Conservation (phyloP, 805 yeast species). For the Lipomyces starkeyi region DNA sequence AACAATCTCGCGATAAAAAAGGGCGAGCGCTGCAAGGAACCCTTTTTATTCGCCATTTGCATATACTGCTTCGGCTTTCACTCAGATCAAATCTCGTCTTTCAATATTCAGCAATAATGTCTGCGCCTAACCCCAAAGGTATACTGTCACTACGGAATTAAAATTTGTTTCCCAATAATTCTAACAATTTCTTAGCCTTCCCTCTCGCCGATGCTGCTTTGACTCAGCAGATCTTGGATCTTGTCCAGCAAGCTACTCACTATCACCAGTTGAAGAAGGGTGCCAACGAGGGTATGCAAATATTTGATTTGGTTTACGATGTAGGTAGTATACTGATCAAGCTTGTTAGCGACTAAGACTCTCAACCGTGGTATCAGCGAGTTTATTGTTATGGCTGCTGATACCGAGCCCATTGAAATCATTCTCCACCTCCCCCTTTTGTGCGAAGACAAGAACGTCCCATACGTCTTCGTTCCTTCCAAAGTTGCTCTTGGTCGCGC, state of each 20-base stretch:
- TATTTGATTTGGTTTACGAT: not conserved
- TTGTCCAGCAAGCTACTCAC: conserved; percentile 97
- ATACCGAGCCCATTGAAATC: conserved; percentile 98
- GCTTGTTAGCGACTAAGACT: conserved; percentile 34
- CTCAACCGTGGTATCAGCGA: conserved; percentile 39
- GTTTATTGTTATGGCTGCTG: conserved; percentile 83
- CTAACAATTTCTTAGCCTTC: conserved; percentile 63
- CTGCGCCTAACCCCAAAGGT: conserved; percentile 89
- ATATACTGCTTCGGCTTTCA: not conserved
- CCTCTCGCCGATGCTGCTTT: conserved; percentile 97
- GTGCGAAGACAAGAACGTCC: conserved; percentile 99
- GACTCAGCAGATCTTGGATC: conserved; percentile 95
- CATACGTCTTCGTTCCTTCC: conserved; percentile 98
- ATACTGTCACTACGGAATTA: not conserved
- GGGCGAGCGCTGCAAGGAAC: conserved; percentile 51
- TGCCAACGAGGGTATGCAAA: conserved; percentile 92
- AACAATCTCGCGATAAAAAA: conserved; percentile 15
- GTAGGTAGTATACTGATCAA: not conserved
- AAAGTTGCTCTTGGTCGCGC: conserved; percentile 99
- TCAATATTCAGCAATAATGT: conserved; percentile 53
- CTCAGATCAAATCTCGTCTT: conserved; percentile 6
- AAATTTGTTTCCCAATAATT: not conserved
- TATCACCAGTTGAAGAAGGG: conserved; percentile 99
- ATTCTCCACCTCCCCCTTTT: conserved; percentile 94
- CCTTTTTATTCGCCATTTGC: conserved; percentile 37